Conservation (phyloP, 2,329 filamentous ascomycete genomes). For the Aspergillus texensis region DNA sequence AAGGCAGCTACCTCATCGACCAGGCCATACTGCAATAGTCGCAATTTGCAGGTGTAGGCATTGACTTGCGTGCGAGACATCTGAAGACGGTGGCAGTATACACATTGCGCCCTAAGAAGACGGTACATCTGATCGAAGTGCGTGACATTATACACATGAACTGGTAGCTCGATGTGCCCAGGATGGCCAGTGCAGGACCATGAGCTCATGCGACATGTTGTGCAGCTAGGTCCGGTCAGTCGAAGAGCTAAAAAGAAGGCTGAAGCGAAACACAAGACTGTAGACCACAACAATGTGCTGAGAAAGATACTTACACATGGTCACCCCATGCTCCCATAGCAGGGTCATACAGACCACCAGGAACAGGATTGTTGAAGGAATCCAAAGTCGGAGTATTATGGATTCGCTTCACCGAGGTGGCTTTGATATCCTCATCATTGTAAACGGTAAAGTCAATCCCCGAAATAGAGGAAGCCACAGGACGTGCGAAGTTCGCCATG, state of each 20-base stretch:
- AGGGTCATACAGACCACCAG: slow-evolving; percentile 88
- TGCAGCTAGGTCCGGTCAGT: slow-evolving; percentile 63
- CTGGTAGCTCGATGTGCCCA: slow-evolving; percentile 92
- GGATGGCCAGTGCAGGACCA: slow-evolving; percentile 86
- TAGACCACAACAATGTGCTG: slow-evolving; percentile 7
- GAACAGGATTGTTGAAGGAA: slow-evolving; percentile 82
- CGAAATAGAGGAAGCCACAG: slow-evolving; percentile 79
- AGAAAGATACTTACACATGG: slow-evolving; percentile 63
- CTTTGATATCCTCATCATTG: slow-evolving; percentile 77
- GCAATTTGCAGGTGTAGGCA: slow-evolving; percentile 79
- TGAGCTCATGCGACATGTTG: slow-evolving; percentile 85
- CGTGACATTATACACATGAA: slow-evolving; percentile 92
- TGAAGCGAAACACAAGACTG: slow-evolving; percentile 12
- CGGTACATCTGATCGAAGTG: slow-evolving; percentile 92
- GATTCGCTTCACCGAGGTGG: slow-evolving; percentile 90
- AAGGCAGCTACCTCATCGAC: slow-evolving; percentile 67
- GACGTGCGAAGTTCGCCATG: slow-evolving; percentile 63
- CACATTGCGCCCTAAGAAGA: slow-evolving; percentile 82
- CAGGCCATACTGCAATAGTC: slow-evolving; percentile 81
- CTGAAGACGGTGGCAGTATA: slow-evolving; percentile 86
- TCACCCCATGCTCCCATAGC: slow-evolving; percentile 90
- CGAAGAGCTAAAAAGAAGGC: slow-evolving; percentile 6
- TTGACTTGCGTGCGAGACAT: slow-evolving; percentile 76
- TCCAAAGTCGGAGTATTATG: slow-evolving; percentile 95
- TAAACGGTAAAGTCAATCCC: slow-evolving; percentile 90